A percentile compares a stretch with the other conserved stretches of the same genome.
Evolutionary conservation across 1,284 basidiomycete species (phyloP).

Genomic region (Albatrellus sp.): DNA sequence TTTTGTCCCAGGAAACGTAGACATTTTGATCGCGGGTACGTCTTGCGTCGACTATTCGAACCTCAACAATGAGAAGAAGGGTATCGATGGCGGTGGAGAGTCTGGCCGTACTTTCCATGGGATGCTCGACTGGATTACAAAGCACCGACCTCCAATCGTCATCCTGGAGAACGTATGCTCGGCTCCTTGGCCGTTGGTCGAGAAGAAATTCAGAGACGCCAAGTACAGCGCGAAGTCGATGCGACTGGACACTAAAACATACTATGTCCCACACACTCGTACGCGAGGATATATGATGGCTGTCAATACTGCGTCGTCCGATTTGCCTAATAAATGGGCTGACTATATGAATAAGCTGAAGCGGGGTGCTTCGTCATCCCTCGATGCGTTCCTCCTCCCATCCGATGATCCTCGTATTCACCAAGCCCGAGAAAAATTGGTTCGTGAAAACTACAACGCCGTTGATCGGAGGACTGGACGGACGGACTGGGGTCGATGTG

Average conservation of each 20-base stretch:
- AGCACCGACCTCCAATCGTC: slow-evolving; percentile 80
- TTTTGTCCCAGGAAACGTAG: slow-evolving; percentile 82
- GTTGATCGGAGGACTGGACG: slow-evolving; percentile 56
- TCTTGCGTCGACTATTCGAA: slow-evolving; percentile 96
- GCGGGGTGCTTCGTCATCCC: slow-evolving; percentile 78
- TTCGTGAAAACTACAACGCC: slow-evolving; percentile 48
- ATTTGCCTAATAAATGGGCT: slow-evolving; percentile 64
- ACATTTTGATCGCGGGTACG: slow-evolving; percentile 84
- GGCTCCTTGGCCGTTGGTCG: slow-evolving; percentile 79
- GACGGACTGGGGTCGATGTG: slow-evolving; percentile 87
- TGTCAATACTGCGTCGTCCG: slow-evolving; percentile 45
- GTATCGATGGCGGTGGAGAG: slow-evolving; percentile 78
- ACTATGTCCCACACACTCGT: slow-evolving; percentile 91
- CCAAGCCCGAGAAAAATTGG: slow-evolving; percentile 75
- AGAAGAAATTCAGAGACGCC: slow-evolving; percentile 63
- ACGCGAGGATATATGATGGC: slow-evolving; percentile 84
- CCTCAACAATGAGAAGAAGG: slow-evolving; percentile 88
- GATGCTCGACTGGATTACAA: slow-evolving; percentile 88
- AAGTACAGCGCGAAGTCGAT: slow-evolving; percentile 67
- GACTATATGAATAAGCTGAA: slow-evolving; percentile 54
- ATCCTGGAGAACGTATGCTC: slow-evolving; percentile 91
- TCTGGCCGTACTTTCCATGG: slow-evolving; percentile 84
- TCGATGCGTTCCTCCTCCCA: slow-evolving; percentile 86
- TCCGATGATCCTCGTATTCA: slow-evolving; percentile 88
- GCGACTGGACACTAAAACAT: slow-evolving; percentile 85